Percentiles rank a stretch among this genome's conserved stretches.
Conservation (phyloP, 805 yeast genomes). For the Candida michaelii region DNA sequence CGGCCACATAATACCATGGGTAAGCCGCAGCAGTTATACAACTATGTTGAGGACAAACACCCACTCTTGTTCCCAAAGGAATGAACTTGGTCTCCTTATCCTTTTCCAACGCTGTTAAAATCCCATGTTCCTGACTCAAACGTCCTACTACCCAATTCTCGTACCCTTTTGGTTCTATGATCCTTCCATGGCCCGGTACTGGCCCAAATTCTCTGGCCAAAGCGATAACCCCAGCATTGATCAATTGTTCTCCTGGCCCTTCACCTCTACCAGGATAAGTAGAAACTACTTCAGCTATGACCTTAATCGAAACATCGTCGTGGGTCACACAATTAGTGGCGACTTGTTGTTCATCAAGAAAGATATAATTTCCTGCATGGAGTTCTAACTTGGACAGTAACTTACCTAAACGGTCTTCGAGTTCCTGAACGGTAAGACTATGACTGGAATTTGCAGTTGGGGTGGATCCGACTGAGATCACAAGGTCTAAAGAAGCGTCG, state of each 20-base stretch:
- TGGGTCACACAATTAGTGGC: conserved; percentile 62
- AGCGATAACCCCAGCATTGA: conserved; percentile 74
- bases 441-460: conserved; percentile 71
- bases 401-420: conserved; percentile 19
- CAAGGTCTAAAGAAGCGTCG: conserved; percentile 40
- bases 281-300: conserved; percentile 57
- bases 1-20: conserved; percentile 55
- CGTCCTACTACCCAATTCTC: conserved; percentile 66
- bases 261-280: conserved; percentile 56
- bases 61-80: conserved; percentile 55
- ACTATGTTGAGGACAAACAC: conserved; percentile 65
- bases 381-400: conserved; percentile 54
- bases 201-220: conserved; percentile 65
- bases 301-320: conserved; percentile 63
- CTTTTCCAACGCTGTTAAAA: conserved; percentile 46
- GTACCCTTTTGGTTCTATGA: conserved; percentile 39
- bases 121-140: conserved; percentile 79
- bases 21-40: conserved; percentile 70
- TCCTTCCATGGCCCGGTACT: conserved; percentile 58
- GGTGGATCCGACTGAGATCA: conserved; percentile 76
- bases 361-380: conserved; percentile 80
- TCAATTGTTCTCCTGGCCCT: conserved; percentile 54
- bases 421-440: conserved; percentile 20
- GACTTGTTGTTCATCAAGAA: conserved; percentile 76
- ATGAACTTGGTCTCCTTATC: conserved; percentile 34